Percentiles rank a stretch among this genome's conserved stretches.
Evolutionary conservation across 2,329 filamentous ascomycete genomes (phyloP).

Genomic region (Penicillium sp.): DNA sequence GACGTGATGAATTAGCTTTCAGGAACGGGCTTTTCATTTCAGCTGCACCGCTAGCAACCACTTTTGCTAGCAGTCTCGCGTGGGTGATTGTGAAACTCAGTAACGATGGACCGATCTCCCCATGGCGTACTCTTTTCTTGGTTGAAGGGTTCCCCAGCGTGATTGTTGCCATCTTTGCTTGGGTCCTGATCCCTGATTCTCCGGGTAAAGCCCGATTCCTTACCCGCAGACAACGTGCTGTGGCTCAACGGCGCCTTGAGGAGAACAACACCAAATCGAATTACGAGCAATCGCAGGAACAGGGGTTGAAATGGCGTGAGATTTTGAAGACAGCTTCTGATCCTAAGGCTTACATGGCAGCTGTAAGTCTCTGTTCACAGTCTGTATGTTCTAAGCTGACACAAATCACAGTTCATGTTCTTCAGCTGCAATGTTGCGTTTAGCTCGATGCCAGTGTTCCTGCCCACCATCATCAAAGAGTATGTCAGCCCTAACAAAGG

Average conservation of each 20-base stretch:
- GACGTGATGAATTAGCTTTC: slow-evolving; percentile 73
- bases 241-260: slow-evolving; percentile 69
- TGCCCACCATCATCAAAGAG: slow-evolving; percentile 74
- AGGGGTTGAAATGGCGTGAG: slow-evolving; percentile 55
- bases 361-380: slow-evolving; percentile 43
- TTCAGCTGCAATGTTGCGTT: slow-evolving; percentile 88
- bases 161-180: slow-evolving; percentile 71
- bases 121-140: slow-evolving; percentile 84
- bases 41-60: slow-evolving; percentile 62
- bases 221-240: slow-evolving; percentile 62
- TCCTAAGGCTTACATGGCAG: slow-evolving; percentile 72
- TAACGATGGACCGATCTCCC: slow-evolving; percentile 65
- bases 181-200: slow-evolving; percentile 73
- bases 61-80: slow-evolving; percentile 75
- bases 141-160: slow-evolving; percentile 83
- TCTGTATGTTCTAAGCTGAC: background rate
- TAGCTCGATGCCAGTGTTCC: slow-evolving; percentile 81
- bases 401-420: slow-evolving; percentile 62
- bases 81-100: slow-evolving; percentile 72
- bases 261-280: slow-evolving; percentile 43
- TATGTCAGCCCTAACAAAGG: slow-evolving; percentile 21
- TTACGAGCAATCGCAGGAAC: slow-evolving; percentile 30
- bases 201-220: slow-evolving; percentile 67
- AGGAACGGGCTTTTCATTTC: slow-evolving; percentile 85
- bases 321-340: slow-evolving; percentile 62